Evolutionary conservation across 495 filamentous ascomycete genomes (phyloP), one percentile per base, ranked within the genome.

Genomic region (Penicillium pulvis): DNA sequence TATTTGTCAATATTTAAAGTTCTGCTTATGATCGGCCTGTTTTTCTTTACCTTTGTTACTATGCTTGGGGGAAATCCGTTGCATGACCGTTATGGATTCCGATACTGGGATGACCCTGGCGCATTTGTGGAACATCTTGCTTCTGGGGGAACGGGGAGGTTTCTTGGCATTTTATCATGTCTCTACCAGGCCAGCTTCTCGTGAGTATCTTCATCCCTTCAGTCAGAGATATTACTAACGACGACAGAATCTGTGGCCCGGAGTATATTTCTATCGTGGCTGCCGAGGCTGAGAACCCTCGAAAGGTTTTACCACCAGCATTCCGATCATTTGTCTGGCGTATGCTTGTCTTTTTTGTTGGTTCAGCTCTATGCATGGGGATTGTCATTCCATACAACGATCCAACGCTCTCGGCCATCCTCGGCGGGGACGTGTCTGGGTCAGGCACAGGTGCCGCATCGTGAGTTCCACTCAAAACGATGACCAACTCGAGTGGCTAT

Each of bases 221-320:
- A 3, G 20, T 39, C 14, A 20, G 50, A 23, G 12, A 6, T 52
- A 16, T 44, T 44, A n/a, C 10, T 28, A 4, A 11, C 52, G 4
- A 9, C 30, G 4, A 28, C 36, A 53, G 52, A 1, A 55, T 53
- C 35, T 41, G 33, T 26, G 90, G 90, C 1, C 89, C 89, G 0
- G 90, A 92, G 57, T 93, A 92, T 68, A 84, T 93, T 45, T 81
- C 83, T 52, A 91, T 92, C 85, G 83, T 87, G 0, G 88, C 90
- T 6, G 90, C 88, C 35, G 90, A 94, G 65, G 81, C 89, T 4
- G 81, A 88, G 61, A 87, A 88, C 56, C 89, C 90, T 8, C 80
- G 90, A 5, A 56, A 49, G 10, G 64, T 64, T 23, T 50, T 77
- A 17, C 66, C 62, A 47, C 80, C 79, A 48, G 90, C 89, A 10